A percentile compares a stretch with the other conserved stretches of the same genome.
phyloP scores from a whole-genome alignment of 169 alveolate species.

The Eimeria acervulina region DNA sequence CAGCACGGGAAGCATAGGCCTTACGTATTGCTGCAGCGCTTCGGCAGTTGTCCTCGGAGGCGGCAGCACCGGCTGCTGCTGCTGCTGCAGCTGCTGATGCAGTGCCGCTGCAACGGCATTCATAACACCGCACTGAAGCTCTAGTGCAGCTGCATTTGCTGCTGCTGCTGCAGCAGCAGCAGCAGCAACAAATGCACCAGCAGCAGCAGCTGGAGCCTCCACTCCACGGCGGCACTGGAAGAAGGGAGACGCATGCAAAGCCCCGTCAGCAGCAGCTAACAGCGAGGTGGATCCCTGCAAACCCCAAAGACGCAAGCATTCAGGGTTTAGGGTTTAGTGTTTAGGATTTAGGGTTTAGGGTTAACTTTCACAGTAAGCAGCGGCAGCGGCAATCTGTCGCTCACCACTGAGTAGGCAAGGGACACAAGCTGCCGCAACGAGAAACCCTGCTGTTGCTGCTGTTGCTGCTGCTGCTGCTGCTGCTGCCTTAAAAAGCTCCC shows the following conservation, averaged over 20 bases:
- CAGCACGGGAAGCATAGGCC: background rate
- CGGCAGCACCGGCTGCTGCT: constrained; percentile 44
- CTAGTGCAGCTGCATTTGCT: background rate
- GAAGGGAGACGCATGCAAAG: background rate
- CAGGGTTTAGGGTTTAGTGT: background rate
- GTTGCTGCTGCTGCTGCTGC: constrained; percentile 65
- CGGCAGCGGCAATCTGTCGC: background rate
- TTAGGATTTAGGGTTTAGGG: constrained; percentile 1
- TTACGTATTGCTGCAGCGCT: constrained; percentile 56
- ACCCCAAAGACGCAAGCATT: background rate
- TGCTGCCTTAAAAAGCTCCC: background rate
- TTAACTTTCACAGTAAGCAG: background rate
- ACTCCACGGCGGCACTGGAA: background rate
- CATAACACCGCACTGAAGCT: background rate
- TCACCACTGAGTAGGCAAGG: constrained; percentile 25
- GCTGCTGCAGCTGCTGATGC: constrained; percentile 47
- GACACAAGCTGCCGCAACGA: constrained; percentile 48
- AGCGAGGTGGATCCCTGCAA: constrained; percentile 1
- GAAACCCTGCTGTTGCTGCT: constrained; percentile 20
- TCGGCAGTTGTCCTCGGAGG: background rate
- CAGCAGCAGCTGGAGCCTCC: background rate
- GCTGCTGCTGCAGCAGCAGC: background rate
- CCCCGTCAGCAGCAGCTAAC: background rate
- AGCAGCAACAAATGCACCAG: background rate
- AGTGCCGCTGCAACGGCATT: background rate